These are phyloP conservation scores for Wickerhamiella infanticola DNA, from an alignment of 1,139 yeast genomes.

Conservation along the genomic window DNA sequence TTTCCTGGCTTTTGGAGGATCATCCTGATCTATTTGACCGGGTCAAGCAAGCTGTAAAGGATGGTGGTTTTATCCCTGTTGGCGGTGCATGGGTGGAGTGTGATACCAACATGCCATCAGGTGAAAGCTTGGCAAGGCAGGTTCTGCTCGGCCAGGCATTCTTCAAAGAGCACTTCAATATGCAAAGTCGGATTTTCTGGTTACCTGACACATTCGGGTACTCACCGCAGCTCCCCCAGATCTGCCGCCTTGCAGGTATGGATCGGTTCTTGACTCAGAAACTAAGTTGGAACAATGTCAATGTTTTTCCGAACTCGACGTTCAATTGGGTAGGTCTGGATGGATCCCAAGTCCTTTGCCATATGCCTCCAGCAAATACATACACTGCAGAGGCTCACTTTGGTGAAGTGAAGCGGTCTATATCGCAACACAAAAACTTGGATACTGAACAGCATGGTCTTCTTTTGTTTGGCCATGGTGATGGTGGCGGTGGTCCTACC, in stretches of 20 bases:
- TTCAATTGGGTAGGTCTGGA: conserved; percentile 94
- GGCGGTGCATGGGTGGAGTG: conserved; percentile 99
- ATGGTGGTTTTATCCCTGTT: conserved; percentile 69
- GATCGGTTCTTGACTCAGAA: conserved; percentile 82
- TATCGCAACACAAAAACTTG: conserved; percentile 66
- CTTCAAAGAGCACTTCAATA: conserved; percentile 63
- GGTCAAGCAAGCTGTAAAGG: conserved; percentile 48
- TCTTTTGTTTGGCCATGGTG: conserved; percentile 82
- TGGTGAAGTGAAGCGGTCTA: conserved; percentile 77
- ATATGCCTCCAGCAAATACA: conserved; percentile 96
- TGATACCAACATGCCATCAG: conserved; percentile 86
- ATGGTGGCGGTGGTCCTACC: conserved; percentile 97
- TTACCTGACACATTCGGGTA: conserved; percentile 96
- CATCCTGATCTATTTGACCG: conserved; percentile 65
- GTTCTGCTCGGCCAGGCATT: conserved; percentile 82
- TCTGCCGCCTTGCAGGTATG: conserved; percentile 73
- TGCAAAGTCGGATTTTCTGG: conserved; percentile 68
- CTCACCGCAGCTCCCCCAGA: conserved; percentile 86
- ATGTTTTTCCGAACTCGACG: conserved; percentile 73
- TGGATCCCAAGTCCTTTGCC: conserved; percentile 83
- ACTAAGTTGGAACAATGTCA: conserved; percentile 89
- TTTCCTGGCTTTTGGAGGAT: conserved; percentile 73
- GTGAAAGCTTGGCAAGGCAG: conserved; percentile 82
- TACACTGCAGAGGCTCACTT: conserved; percentile 87
- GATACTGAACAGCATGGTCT: conserved; percentile 56